Percentiles rank a stretch among this genome's conserved stretches.
phyloP scores from a whole-genome alignment of 176 grass and related monocot genomes.

The Zoysia pacifica region DNA sequence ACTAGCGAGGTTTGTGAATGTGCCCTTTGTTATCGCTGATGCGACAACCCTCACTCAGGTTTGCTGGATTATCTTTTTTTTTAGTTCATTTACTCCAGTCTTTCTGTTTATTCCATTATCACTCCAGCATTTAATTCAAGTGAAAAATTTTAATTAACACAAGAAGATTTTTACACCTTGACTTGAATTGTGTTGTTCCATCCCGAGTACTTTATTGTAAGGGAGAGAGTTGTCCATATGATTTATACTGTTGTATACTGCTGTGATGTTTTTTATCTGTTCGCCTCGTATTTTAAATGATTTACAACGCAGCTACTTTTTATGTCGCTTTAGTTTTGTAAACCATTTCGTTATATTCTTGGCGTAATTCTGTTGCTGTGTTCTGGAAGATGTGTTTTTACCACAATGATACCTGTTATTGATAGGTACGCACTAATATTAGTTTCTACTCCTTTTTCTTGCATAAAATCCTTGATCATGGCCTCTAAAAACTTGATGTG shows the following conservation, averaged over 20 bases:
- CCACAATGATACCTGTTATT: not conserved
- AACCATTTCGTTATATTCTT: not conserved
- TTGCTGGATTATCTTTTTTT: constrained; percentile 25
- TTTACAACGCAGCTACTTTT: not conserved
- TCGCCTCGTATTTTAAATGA: not conserved
- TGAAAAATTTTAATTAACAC: not conserved
- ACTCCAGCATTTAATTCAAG: not conserved
- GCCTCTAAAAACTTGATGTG: constrained; percentile 3
- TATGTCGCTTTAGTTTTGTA: not conserved
- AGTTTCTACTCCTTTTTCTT: not conserved
- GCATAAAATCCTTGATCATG: not conserved
- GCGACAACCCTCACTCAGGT: constrained; percentile 78
- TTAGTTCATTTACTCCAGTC: constrained; percentile 18
- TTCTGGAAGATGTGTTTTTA: not conserved
- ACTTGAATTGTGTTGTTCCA: not conserved
- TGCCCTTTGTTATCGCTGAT: constrained; percentile 75
- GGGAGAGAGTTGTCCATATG: not conserved
- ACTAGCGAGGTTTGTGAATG: constrained; percentile 72
- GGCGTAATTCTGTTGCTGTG: not conserved
- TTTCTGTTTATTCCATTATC: not conserved
- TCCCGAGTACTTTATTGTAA: not conserved
- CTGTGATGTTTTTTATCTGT: not conserved
- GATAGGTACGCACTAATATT: not conserved
- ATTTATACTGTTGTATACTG: not conserved
- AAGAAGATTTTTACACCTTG: not conserved